Evolutionary conservation across 1,284 basidiomycete species (phyloP), one percentile per base, ranked within the genome.

Genomic region (Singerocomus rubriflavus): DNA sequence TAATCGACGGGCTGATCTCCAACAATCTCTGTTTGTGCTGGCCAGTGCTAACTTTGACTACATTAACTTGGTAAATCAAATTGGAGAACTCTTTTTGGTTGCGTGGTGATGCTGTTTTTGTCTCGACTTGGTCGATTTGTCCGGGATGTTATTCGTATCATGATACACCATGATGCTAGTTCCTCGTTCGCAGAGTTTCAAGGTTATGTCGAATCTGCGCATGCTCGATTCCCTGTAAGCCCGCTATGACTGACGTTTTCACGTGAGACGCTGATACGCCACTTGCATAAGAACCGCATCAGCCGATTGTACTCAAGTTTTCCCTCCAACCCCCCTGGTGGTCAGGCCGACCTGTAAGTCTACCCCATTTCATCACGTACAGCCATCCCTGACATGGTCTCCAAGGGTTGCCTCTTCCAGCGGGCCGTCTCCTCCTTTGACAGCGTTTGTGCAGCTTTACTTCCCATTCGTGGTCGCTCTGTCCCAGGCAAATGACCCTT

Each of bases 391-490:
- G 39, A 66, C 16, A 3, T 11, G 2, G 14, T 27, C 7, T 17
- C 32, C 36, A 48, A 68, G 69, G 50, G 33, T 66, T 25, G 0
- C 47, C 72, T 71, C 50, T 70, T 70, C 56, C 10, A 57, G 43
- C 54, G 65, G 13, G 69, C 68, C 1, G 66, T 72, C 14, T 0
- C 57, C 10, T 70, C 67, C 57, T 60, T 70, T 8, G 68, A 72
- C 37, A 14, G 29, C 3, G 54, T 70, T 63, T 17, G 65, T 70
- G 12, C 13, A 49, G 3, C 62, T 72, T 35, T 71, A 70, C 54
- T 70, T 72, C 59, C 68, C 68, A 39, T 70, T 71, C 52, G 17
- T 70, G 35, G 71, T 69, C 4, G 65, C 65, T 1, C 16, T 71
- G 39, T 45, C 66, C 32, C 11, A 44, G 33, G 30, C 12, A 12